Evolutionary conservation across 345 rosid species (phyloP).

Genomic region (Eucalyptus albens): DNA sequence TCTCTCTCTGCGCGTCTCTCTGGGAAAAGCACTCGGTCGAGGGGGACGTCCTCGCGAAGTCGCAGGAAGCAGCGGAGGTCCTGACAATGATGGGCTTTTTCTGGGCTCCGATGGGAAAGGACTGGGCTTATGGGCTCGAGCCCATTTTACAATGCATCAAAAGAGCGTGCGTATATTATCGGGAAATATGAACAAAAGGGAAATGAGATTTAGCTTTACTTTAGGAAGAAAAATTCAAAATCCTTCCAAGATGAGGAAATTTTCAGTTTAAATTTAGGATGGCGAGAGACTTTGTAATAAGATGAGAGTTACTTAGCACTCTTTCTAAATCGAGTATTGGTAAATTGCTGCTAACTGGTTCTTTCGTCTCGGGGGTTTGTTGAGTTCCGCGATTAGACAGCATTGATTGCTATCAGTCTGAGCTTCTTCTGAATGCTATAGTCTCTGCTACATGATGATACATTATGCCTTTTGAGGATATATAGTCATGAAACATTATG

Average conservation of each 20-base stretch:
- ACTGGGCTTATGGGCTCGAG: background rate
- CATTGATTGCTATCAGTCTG: background rate
- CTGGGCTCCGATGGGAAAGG: background rate
- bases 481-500: background rate
- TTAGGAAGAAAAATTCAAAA: background rate
- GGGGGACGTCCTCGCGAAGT: background rate
- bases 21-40: background rate
- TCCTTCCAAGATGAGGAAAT: background rate
- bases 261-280: background rate
- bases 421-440: background rate
- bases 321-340: background rate
- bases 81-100: background rate
- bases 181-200: background rate
- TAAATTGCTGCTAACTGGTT: background rate
- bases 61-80: background rate
- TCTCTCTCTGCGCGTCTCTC: background rate
- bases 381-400: background rate
- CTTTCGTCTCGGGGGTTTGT: background rate
- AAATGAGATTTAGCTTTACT: background rate
- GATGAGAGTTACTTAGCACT: background rate
- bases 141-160: accelerated
- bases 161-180: accelerated
- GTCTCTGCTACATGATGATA: background rate
- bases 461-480: background rate
- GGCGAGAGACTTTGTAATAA: background rate